Percentiles rank a stretch among this genome's conserved stretches.
phyloP scores from a whole-genome alignment of 495 filamentous ascomycete species.

The Xylaria flabelliformis region DNA sequence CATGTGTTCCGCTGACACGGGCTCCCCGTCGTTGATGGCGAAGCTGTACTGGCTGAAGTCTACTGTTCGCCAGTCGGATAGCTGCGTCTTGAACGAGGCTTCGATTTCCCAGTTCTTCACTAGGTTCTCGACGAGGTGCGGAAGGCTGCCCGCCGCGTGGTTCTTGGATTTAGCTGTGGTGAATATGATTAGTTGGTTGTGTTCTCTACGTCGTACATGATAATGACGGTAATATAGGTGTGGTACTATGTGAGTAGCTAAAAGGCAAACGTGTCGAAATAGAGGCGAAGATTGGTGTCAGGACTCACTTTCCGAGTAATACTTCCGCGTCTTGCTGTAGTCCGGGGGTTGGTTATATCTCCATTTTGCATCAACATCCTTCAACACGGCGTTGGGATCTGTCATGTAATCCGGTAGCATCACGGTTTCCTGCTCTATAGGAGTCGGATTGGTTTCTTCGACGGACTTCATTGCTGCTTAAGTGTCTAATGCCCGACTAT shows the following conservation, averaged over 20 bases:
- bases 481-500: not conserved
- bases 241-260: not conserved
- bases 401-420: slow-evolving; percentile 63
- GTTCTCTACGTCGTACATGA: no score
- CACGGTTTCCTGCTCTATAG: not conserved
- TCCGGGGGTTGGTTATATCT: slow-evolving; percentile 64
- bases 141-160: slow-evolving; percentile 62
- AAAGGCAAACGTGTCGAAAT: not conserved
- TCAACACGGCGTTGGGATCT: slow-evolving; percentile 64
- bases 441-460: not conserved
- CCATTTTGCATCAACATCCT: slow-evolving; percentile 60
- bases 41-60: slow-evolving; percentile 62
- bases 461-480: not conserved
- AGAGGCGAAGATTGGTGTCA: not conserved
- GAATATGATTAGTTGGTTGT: not conserved
- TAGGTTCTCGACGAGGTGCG: slow-evolving; percentile 67
- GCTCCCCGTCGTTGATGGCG: slow-evolving; percentile 64
- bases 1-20: slow-evolving; percentile 66
- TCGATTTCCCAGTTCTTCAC: slow-evolving; percentile 79
- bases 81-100: slow-evolving; percentile 66
- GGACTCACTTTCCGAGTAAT: slow-evolving; percentile 57
- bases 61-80: slow-evolving; percentile 69
- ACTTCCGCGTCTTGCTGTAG: slow-evolving; percentile 64
- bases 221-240: no score
- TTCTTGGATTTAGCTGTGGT: slow-evolving; percentile 57